phyloP scores from a whole-genome alignment of 768 basidiomycete species.

The Leccinum imitatum region DNA sequence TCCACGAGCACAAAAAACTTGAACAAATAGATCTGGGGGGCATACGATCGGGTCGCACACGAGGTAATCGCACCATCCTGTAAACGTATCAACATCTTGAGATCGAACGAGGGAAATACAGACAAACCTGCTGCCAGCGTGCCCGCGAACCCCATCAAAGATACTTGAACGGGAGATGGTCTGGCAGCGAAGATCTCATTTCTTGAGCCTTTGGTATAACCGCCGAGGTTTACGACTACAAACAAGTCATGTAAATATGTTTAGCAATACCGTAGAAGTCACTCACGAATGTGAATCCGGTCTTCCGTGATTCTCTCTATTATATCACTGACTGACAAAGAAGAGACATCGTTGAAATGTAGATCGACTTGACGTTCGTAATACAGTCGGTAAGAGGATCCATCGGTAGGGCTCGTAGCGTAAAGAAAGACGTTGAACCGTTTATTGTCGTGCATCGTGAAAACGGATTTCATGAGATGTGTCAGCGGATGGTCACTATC shows the following conservation, averaged over 20 bases:
- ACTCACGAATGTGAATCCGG: conserved; percentile 47
- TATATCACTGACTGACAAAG: conserved; percentile 36
- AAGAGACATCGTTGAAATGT: conserved; percentile 43
- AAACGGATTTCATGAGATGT: conserved; percentile 53
- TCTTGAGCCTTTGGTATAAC: conserved; percentile 52
- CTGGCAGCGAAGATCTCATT: conserved; percentile 54
- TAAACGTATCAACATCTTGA: conserved; percentile 1
- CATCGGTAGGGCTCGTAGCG: conserved; percentile 49
- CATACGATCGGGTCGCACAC: conserved; percentile 45
- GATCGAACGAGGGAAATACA: neutral
- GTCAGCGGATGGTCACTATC: conserved; percentile 49
- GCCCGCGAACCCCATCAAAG: conserved; percentile 52
- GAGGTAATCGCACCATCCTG: conserved; percentile 51
- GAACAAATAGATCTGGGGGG: conserved; percentile 39
- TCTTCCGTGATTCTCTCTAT: conserved; percentile 41
- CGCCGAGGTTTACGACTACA: conserved; percentile 45
- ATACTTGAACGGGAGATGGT: conserved; percentile 48
- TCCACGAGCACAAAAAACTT: conserved; percentile 29
- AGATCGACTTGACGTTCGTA: conserved; percentile 40
- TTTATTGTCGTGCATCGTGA: conserved; percentile 41
- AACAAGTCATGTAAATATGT: neutral
- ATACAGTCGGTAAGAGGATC: conserved; percentile 41
- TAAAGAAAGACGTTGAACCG: conserved; percentile 46
- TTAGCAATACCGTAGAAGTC: neutral
- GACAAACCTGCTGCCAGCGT: conserved; percentile 40